Percentiles rank a stretch among this genome's conserved stretches.
phyloP scores from a whole-genome alignment of 305 asterid species.

The Plantago rigida region DNA sequence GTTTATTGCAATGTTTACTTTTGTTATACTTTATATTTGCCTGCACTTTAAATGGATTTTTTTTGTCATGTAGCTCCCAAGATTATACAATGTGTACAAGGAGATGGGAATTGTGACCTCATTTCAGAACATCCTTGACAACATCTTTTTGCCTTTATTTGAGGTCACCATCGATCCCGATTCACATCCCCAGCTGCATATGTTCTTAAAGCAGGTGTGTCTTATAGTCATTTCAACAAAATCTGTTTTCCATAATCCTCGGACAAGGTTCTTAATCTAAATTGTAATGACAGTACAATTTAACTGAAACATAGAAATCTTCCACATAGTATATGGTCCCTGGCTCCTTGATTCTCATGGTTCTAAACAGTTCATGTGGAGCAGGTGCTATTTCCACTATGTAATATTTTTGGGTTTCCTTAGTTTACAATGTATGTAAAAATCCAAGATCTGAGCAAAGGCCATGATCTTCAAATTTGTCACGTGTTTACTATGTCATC shows the following conservation, averaged over 20 bases:
- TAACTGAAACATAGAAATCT: neutral
- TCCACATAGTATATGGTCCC: neutral
- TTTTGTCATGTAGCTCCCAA: slow-evolving; percentile 62
- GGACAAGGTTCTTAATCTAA: slow-evolving; percentile 1
- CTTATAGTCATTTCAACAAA: slow-evolving; percentile 11
- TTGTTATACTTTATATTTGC: neutral
- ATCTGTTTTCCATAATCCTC: slow-evolving; percentile 2
- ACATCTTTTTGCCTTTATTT: slow-evolving; percentile 84
- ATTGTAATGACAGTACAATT: neutral
- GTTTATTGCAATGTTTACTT: neutral
- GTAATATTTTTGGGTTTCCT: too few species aligned
- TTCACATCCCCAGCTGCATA: slow-evolving; percentile 95
- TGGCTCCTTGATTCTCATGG: too few species aligned
- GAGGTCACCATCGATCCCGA: slow-evolving; percentile 97
- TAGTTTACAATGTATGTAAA: too few species aligned
- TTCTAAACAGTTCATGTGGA: neutral
- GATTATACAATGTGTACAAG: slow-evolving; percentile 90
- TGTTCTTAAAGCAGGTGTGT: slow-evolving; percentile 81
- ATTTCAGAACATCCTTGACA: slow-evolving; percentile 93
- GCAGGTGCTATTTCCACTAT: neutral
- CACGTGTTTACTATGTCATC: slow-evolving; percentile 9
- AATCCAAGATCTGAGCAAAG: too few species aligned
- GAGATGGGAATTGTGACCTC: slow-evolving; percentile 99
- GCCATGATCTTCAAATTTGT: neutral
- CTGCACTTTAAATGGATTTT: slow-evolving; percentile 15